Percentiles rank a stretch among this genome's conserved stretches.
These are phyloP conservation scores for Penicillium salamii DNA, from an alignment of 495 filamentous ascomycete species.

Conservation along the genomic window DNA sequence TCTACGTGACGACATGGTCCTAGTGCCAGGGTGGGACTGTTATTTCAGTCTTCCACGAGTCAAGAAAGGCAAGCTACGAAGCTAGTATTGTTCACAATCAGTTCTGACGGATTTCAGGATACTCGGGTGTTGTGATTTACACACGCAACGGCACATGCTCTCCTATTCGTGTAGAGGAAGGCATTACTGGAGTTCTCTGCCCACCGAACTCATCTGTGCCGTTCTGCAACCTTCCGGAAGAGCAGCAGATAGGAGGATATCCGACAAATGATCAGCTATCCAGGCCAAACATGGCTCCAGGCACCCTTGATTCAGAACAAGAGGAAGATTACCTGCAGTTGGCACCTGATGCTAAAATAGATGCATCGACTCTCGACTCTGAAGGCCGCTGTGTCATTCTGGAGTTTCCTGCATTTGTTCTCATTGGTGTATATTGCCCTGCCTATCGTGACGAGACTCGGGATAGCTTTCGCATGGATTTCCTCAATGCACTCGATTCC, in stretches of 20 bases:
- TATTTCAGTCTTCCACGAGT: conserved; percentile 89
- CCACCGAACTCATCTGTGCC: conserved; percentile 71
- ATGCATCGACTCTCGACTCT: conserved; percentile 73
- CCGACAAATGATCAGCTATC: conserved; percentile 65
- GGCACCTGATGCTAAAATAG: conserved; percentile 39
- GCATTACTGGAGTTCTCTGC: conserved; percentile 77
- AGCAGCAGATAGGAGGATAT: conserved; percentile 92
- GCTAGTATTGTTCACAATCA: neutral
- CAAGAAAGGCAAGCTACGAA: conserved; percentile 66
- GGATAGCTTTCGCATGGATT: conserved; percentile 77
- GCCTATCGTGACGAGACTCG: conserved; percentile 83
- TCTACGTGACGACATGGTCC: conserved; percentile 90
- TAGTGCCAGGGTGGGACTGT: conserved; percentile 94
- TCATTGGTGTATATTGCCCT: conserved; percentile 87
- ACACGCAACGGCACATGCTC: conserved; percentile 84
- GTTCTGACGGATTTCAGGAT: conserved; percentile 55
- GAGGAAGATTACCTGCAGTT: neutral
- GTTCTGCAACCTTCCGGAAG: conserved; percentile 71
- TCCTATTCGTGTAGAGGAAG: conserved; percentile 91
- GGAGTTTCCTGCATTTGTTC: conserved; percentile 92
- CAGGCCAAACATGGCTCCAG: conserved; percentile 12
- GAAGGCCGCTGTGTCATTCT: conserved; percentile 92
- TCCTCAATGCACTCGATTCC: conserved; percentile 74
- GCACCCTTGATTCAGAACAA: conserved; percentile 3
- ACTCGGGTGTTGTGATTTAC: conserved; percentile 94